Base-by-base conservation (phyloP, 495 filamentous ascomycete species). In the Aspergillus steynii region DNA sequence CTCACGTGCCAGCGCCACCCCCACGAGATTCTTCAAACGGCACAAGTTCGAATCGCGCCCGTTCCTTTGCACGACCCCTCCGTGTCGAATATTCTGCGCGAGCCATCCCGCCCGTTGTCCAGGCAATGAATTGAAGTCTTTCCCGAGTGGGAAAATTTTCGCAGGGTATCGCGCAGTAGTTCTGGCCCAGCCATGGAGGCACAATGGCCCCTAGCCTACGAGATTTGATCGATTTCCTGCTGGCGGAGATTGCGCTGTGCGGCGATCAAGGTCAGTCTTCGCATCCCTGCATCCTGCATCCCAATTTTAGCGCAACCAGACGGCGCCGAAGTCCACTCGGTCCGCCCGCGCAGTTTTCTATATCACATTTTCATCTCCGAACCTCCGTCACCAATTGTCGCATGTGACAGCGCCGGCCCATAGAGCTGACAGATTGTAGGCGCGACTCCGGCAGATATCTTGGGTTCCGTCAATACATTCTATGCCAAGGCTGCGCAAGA, bases 161-260 rank as follows among this genome's bases (percentile, higher is more conserved):
- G 34, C 15, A 15, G 25, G 28, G 12, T 15, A 25, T 14, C 46
- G 28, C 37, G 9, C 2, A 46, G 3, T 51, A 25, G 34, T 27
- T 34, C 20, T 50, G 47, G 55, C 27, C 28, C 26, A 50, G 64
- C 58, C 51, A 73, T 69, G 66, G 61, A 52, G 37, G 62, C 58
- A 70, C 29, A 50, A 93, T 93, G 91, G 84, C 78, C 56, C 78
- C 73, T 54, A 83, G 84, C 61, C 74, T 90, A 56, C 88, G 92
- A 71, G 85, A 85, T 59, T 74, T 95, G 72, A 85, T 93, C 52
- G 82, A 88, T 63, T 86, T 84, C 68, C 74, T 93, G 52, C 74
- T 94, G 50, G 81, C 83, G 25, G 88, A 90, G 77, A 88, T 94
- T 69, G 89, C 90, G 42, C 77, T 88, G 48, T 78, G 77, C 55